Conservation (phyloP, 2,329 filamentous ascomycete species). For the Acrocalymma vagum region DNA sequence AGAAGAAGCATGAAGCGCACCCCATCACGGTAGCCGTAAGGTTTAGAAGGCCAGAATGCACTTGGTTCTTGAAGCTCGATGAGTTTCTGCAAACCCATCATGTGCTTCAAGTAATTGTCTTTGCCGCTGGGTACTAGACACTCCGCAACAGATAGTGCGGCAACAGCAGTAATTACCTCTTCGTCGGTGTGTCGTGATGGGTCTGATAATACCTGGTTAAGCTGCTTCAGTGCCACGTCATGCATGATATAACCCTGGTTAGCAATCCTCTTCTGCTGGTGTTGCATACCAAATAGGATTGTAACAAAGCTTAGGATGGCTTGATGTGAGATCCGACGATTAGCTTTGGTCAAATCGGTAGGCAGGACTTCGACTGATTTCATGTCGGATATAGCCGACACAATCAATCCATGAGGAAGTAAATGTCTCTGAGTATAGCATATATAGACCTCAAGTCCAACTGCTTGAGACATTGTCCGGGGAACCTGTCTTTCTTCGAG, state of each 20-base stretch:
- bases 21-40: constrained; percentile 27
- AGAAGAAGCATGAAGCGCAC: constrained; percentile 33
- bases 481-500: no score
- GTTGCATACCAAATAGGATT: constrained; percentile 33
- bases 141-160: constrained; percentile 35
- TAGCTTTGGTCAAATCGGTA: constrained; percentile 7
- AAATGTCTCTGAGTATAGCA: constrained; percentile 31
- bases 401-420: constrained; percentile 28
- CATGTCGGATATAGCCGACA: constrained; percentile 25
- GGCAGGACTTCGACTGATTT: constrained; percentile 22
- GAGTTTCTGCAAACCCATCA: constrained; percentile 35
- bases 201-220: constrained; percentile 32
- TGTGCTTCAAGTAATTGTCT: constrained; percentile 35
- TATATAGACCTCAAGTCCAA: constrained; percentile 27
- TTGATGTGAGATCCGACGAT: constrained; percentile 21
- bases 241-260: constrained; percentile 29
- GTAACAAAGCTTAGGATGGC: constrained; percentile 34
- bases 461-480: no score
- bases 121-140: constrained; percentile 32
- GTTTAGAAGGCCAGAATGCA: constrained; percentile 15
- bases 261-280: constrained; percentile 23
- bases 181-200: constrained; percentile 26
- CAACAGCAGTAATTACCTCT: constrained; percentile 34
- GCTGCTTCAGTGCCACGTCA: constrained; percentile 28
- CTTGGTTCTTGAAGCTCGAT: constrained; percentile 30